phyloP scores from a whole-genome alignment of 2,329 filamentous ascomycete species.

The Cadophora gregata region DNA sequence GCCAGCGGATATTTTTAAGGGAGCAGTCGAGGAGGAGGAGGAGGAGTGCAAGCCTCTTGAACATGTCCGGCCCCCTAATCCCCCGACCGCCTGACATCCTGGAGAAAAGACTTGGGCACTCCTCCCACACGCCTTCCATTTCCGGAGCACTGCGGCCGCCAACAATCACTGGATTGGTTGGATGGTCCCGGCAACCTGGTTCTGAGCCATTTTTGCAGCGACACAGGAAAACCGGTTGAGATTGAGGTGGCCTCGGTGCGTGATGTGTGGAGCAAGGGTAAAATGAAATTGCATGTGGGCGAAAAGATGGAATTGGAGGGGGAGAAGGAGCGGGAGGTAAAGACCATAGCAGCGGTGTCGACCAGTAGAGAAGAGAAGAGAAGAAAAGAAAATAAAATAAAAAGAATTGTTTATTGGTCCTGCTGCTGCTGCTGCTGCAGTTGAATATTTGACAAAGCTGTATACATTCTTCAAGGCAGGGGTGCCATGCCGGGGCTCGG shows the following conservation, averaged over 20 bases:
- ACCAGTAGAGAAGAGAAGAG: too few species aligned
- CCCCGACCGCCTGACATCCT: not conserved
- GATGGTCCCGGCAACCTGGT: constrained; percentile 1
- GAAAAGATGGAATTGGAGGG: not conserved
- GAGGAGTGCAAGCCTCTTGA: not conserved
- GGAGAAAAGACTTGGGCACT: not conserved
- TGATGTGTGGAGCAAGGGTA: not conserved
- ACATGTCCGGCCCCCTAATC: too few species aligned
- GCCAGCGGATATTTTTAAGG: not conserved
- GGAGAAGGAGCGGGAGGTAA: not conserved
- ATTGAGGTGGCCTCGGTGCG: not conserved
- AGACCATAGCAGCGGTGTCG: not conserved
- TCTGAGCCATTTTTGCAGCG: not conserved
- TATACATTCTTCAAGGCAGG: constrained; percentile 1
- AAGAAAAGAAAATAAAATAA: too few species aligned
- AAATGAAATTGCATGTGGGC: not conserved
- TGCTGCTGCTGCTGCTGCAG: too few species aligned
- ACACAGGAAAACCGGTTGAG: not conserved
- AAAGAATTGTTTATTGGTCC: too few species aligned
- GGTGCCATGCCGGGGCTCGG: not conserved
- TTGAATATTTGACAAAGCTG: not conserved
- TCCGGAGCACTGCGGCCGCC: not conserved
- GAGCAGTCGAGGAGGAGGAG: too few species aligned
- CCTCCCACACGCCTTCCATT: not conserved
- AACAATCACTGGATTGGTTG: not conserved